A percentile compares a stretch with the other conserved stretches of the same genome.
phyloP scores from a whole-genome alignment of 352 stramenopile genomes.

The Pythium vanterpoolii region DNA sequence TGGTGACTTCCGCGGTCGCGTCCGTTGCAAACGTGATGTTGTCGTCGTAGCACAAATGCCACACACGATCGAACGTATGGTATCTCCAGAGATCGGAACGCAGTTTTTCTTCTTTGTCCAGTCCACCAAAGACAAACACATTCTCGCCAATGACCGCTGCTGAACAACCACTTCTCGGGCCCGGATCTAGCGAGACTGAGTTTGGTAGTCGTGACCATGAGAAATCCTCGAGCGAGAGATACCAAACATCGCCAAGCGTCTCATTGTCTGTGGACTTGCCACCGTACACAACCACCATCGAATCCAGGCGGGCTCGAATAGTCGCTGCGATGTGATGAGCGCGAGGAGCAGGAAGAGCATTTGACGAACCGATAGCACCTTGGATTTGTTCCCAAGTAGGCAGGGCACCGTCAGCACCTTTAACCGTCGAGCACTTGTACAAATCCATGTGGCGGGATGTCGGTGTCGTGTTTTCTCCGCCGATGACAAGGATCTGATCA shows the following conservation, averaged over 20 bases:
- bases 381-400: conserved; percentile 77
- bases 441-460: conserved; percentile 84
- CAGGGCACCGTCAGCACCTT: conserved; percentile 60
- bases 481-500: conserved; percentile 75
- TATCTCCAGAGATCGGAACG: conserved; percentile 81
- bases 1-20: conserved; percentile 3
- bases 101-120: conserved; percentile 77
- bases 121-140: conserved; percentile 80
- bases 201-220: conserved; percentile 74
- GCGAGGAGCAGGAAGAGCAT: conserved; percentile 54
- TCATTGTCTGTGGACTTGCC: conserved; percentile 72
- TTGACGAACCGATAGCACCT: conserved; percentile 56
- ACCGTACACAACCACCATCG: conserved; percentile 83
- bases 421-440: conserved; percentile 67
- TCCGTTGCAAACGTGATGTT: conserved; percentile 46
- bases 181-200: conserved; percentile 73
- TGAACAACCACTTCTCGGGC: conserved; percentile 61
- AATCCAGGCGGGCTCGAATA: conserved; percentile 69
- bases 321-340: conserved; percentile 67
- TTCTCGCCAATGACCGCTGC: conserved; percentile 75
- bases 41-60: conserved; percentile 84
- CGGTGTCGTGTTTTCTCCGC: conserved; percentile 63
- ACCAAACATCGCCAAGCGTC: conserved; percentile 76
- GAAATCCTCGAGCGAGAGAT: conserved; percentile 77
- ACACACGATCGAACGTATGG: conserved; percentile 86